phyloP scores from a whole-genome alignment of 352 stramenopile genomes.

The Pythium biforme region DNA sequence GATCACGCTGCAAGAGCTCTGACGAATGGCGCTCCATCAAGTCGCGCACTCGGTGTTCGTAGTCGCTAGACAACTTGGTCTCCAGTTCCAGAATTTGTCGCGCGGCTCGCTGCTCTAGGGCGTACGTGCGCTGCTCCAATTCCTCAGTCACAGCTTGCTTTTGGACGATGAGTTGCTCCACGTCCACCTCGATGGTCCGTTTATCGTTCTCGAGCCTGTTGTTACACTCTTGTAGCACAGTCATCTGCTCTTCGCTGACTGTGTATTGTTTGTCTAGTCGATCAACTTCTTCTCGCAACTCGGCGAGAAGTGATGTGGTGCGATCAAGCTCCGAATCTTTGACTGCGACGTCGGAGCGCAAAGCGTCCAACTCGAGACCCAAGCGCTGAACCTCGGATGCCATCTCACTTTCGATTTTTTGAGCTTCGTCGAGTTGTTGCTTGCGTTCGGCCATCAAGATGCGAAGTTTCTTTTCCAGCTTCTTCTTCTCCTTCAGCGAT shows the following conservation, averaged over 20 bases:
- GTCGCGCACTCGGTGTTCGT: constrained; percentile 34
- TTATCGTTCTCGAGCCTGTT: constrained; percentile 18
- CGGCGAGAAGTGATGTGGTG: background rate
- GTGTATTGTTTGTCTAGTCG: background rate
- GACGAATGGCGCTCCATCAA: constrained; percentile 42
- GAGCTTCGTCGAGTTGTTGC: constrained; percentile 18
- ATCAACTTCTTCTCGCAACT: background rate
- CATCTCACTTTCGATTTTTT: constrained; percentile 17
- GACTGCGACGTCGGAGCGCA: background rate
- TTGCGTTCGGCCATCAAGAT: constrained; percentile 35
- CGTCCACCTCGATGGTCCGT: constrained; percentile 7
- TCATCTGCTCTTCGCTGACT: constrained; percentile 16
- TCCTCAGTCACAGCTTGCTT: constrained; percentile 15
- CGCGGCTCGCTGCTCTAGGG: constrained; percentile 35
- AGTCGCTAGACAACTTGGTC: constrained; percentile 35
- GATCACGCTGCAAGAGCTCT: constrained; percentile 34
- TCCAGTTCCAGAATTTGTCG: constrained; percentile 36
- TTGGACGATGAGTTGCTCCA: constrained; percentile 15
- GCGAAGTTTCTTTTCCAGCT: constrained; percentile 54
- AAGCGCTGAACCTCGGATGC: constrained; percentile 22
- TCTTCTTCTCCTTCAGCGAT: constrained; percentile 43
- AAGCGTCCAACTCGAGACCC: background rate
- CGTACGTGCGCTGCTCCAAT: constrained; percentile 19
- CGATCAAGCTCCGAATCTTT: constrained; percentile 2
- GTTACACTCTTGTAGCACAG: constrained; percentile 16